Percentiles rank a stretch among this genome's conserved stretches.
phyloP scores from a whole-genome alignment of 768 basidiomycete genomes.

The Russula compacta region DNA sequence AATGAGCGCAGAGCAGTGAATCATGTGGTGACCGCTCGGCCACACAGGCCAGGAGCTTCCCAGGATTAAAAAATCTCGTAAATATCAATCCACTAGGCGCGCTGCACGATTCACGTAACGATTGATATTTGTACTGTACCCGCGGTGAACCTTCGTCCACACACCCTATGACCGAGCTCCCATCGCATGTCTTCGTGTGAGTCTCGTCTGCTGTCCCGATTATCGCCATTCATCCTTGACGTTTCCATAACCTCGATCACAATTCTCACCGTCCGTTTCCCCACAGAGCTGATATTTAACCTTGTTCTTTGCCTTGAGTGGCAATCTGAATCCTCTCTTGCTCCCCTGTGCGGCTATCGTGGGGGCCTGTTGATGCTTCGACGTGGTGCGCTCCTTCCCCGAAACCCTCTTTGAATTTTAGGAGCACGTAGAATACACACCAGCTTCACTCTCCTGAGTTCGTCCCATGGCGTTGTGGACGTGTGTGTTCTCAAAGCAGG shows the following conservation, averaged over 20 bases:
- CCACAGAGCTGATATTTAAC: not conserved
- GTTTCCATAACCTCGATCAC: not conserved
- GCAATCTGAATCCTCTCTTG: not conserved
- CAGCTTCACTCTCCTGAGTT: not conserved
- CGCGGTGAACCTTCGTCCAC: not conserved
- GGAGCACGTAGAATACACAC: not conserved
- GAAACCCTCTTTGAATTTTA: not conserved
- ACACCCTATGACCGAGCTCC: not conserved
- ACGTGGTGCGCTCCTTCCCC: not conserved
- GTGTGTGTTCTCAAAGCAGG: not conserved
- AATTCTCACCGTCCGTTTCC: not conserved
- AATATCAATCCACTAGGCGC: not conserved
- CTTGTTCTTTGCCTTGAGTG: not conserved
- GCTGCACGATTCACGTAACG: conserved; percentile 1
- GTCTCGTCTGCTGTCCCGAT: not conserved
- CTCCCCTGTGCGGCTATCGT: not conserved
- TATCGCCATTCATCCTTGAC: not conserved
- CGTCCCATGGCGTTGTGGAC: not conserved
- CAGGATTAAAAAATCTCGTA: not conserved
- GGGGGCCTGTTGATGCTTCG: not conserved
- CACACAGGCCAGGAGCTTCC: not conserved
- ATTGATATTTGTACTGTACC: not conserved
- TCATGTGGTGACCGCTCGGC: conserved; percentile 11
- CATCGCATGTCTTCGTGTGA: not conserved
- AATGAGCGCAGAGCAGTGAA: not conserved